Evolutionary conservation across 805 yeast genomes (phyloP).

Genomic region (Wickerhamomyces chambardii): DNA sequence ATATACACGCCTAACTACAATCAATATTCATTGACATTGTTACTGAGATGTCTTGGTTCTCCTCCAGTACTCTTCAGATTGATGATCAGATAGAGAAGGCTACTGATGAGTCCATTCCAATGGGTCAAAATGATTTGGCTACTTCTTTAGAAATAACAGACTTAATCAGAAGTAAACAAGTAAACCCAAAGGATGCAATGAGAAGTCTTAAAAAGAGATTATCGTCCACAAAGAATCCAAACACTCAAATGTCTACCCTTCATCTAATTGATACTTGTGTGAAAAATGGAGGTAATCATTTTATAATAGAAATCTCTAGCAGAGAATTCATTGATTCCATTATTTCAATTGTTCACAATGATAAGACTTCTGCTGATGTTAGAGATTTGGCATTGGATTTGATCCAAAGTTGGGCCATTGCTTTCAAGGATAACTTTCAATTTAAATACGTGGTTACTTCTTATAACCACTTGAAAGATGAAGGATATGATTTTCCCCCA

Average conservation of each 20-base stretch:
- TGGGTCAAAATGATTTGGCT: constrained; percentile 76
- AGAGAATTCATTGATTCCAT: constrained; percentile 82
- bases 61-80: constrained; percentile 5
- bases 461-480: constrained; percentile 48
- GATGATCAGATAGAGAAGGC: constrained; percentile 67
- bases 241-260: constrained; percentile 65
- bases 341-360: constrained; percentile 33
- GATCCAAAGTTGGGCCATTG: constrained; percentile 70
- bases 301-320: constrained; percentile 68
- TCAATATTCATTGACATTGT: no score
- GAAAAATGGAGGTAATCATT: constrained; percentile 88
- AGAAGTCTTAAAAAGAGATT: constrained; percentile 71
- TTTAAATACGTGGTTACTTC: constrained; percentile 54
- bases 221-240: constrained; percentile 61
- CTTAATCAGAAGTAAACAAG: constrained; percentile 70
- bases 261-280: constrained; percentile 79
- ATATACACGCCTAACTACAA: no score
- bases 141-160: constrained; percentile 83
- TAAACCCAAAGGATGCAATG: constrained; percentile 78
- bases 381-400: constrained; percentile 50
- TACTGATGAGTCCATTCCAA: constrained; percentile 84
- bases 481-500: constrained; percentile 63
- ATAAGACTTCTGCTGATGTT: constrained; percentile 39
- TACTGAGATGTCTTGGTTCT: constrained; percentile 17
- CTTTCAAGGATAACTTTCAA: constrained; percentile 61